Evolutionary conservation across 305 asterid genomes (phyloP).

Genomic region (Solanum hybrid): DNA sequence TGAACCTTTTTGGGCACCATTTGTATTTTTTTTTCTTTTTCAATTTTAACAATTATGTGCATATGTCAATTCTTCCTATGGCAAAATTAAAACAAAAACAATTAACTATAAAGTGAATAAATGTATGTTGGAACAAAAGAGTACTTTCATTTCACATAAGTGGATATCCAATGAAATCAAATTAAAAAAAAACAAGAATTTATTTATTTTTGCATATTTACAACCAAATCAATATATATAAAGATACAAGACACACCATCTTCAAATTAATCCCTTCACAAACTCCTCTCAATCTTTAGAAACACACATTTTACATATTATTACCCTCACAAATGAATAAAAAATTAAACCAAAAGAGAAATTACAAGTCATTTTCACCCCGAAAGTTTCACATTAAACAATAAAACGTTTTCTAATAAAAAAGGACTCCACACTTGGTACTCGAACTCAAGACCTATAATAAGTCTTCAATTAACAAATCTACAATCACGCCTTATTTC

Average conservation of each 20-base stretch:
- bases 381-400: background rate
- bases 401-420: background rate
- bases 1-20: background rate
- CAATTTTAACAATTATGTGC: background rate
- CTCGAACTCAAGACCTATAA: background rate
- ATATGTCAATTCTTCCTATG: background rate
- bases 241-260: background rate
- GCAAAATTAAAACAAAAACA: background rate
- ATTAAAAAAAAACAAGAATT: background rate
- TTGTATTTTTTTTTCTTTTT: background rate
- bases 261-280: background rate
- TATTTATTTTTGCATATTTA: background rate
- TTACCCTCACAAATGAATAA: background rate
- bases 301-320: background rate
- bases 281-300: background rate
- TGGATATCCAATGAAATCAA: background rate
- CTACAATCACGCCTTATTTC: constrained; percentile 27
- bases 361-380: background rate
- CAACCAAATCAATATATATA: background rate
- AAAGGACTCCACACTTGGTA: fast-evolving
- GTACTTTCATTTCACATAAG: background rate
- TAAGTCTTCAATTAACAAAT: constrained; percentile 12
- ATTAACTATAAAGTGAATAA: background rate
- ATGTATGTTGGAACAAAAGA: background rate
- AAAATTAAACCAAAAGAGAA: background rate